phyloP scores from a whole-genome alignment of 345 rosid species.

The Camelina sativa region DNA sequence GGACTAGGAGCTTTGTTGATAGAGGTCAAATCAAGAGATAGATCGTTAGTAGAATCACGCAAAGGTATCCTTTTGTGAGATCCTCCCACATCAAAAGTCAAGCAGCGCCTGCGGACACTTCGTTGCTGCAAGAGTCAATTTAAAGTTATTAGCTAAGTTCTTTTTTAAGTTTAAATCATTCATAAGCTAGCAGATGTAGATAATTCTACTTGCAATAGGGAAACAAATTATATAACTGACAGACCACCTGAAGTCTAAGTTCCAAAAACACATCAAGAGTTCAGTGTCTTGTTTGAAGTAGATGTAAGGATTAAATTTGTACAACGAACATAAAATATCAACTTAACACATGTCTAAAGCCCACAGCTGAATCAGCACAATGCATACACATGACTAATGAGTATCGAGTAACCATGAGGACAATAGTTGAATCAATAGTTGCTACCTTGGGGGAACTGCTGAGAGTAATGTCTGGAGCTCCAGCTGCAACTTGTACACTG shows the following conservation, averaged over 20 bases:
- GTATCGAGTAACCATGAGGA: background rate
- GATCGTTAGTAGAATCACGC: conserved; percentile 40
- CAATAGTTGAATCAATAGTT: conserved; percentile 41
- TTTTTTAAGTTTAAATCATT: background rate
- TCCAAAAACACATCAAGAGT: background rate
- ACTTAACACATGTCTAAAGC: conserved; percentile 1
- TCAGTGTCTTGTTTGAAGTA: background rate
- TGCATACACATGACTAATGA: background rate
- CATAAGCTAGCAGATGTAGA: background rate
- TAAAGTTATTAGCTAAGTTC: conserved; percentile 15
- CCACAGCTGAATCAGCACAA: background rate
- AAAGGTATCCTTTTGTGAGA: conserved; percentile 47
- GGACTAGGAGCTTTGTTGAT: conserved; percentile 33
- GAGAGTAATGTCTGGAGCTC: conserved; percentile 44
- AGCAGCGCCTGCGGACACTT: conserved; percentile 61
- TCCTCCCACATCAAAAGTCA: conserved; percentile 59
- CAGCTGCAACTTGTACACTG: conserved; percentile 16
- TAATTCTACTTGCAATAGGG: background rate
- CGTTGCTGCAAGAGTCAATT: conserved; percentile 48
- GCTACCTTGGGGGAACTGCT: conserved; percentile 33
- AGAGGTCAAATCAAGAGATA: conserved; percentile 37
- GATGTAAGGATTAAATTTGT: background rate
- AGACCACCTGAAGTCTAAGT: background rate
- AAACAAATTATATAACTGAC: background rate
- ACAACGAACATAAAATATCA: conserved; percentile 1